Conservation (phyloP, 169 alveolate genomes). For the Fabrea salina region DNA sequence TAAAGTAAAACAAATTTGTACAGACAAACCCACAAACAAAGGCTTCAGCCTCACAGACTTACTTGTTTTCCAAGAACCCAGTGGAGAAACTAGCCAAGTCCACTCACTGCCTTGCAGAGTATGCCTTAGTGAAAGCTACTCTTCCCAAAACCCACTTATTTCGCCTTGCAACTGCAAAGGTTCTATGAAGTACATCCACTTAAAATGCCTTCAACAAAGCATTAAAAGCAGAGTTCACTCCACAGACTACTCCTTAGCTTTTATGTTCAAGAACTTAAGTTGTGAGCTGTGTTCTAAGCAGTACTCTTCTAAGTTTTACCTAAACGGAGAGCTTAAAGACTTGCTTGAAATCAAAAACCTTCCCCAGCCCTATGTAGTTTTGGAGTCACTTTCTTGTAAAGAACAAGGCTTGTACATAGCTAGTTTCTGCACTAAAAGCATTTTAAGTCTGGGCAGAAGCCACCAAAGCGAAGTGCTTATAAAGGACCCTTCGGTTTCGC, state of each 20-base stretch:
- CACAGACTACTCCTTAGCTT: conserved; percentile 54
- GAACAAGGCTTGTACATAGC: conserved; percentile 77
- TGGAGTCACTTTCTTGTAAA: conserved; percentile 64
- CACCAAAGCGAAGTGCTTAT: conserved; percentile 97
- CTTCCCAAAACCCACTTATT: conserved; percentile 62
- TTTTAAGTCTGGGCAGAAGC: conserved; percentile 94
- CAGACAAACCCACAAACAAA: no score
- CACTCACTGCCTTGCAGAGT: conserved; percentile 65
- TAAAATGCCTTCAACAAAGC: conserved; percentile 90
- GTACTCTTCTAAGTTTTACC: conserved; percentile 73
- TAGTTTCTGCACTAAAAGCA: conserved; percentile 58
- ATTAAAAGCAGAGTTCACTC: conserved; percentile 79
- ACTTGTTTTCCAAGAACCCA: no score
- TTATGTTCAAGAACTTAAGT: conserved; percentile 82
- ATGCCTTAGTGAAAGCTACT: conserved; percentile 58
- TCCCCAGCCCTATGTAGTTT: conserved; percentile 77
- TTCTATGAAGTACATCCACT: conserved; percentile 69
- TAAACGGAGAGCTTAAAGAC: conserved; percentile 69
- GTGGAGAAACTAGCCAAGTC: no score
- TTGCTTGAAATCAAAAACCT: conserved; percentile 86
- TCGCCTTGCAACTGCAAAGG: conserved; percentile 78
- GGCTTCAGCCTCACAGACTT: no score
- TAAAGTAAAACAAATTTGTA: conserved; percentile 26
- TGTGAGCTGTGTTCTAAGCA: conserved; percentile 94
- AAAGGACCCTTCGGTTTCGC: conserved; percentile 95